Evolutionary conservation across 192 early-diverging fungal genomes (phyloP).

Genomic region (Cladochytrium replicatum): DNA sequence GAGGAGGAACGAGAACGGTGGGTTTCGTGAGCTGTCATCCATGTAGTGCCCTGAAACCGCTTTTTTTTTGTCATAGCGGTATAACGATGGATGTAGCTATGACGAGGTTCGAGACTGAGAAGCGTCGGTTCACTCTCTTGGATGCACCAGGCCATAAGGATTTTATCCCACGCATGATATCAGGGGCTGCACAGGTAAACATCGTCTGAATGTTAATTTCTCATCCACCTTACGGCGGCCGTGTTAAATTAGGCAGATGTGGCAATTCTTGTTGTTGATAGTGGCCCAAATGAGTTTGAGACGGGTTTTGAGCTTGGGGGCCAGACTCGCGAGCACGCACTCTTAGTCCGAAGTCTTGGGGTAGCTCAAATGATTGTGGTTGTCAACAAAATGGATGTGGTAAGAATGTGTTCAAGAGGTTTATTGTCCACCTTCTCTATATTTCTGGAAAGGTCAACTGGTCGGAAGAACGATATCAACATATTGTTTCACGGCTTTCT

Average conservation of each 20-base stretch:
- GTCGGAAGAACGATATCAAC: conserved; percentile 66
- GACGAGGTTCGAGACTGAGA: conserved; percentile 71
- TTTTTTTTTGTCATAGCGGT: conserved; percentile 48
- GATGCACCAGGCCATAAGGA: conserved; percentile 97
- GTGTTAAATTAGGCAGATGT: conserved; percentile 68
- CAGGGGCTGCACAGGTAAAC: conserved; percentile 70
- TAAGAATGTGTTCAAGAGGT: conserved; percentile 33
- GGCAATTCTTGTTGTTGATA: conserved; percentile 86
- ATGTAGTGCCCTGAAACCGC: too few relatives aligned
- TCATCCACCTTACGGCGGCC: background rate
- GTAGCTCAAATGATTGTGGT: conserved; percentile 87
- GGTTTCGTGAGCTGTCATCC: too few relatives aligned
- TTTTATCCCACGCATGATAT: conserved; percentile 99
- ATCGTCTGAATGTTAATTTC: conserved; percentile 8
- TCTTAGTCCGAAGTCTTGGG: conserved; percentile 84
- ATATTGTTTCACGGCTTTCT: conserved; percentile 58
- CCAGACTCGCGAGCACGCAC: conserved; percentile 92
- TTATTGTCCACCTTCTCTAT: too few relatives aligned
- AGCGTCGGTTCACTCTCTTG: conserved; percentile 75
- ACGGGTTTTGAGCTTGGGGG: conserved; percentile 88
- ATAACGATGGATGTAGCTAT: conserved; percentile 97
- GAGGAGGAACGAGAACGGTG: conserved; percentile 79
- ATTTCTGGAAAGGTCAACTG: conserved; percentile 51
- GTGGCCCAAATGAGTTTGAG: conserved; percentile 84
- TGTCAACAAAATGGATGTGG: conserved; percentile 90